Conservation (phyloP, 345 rosid genomes). For the Syzygium grande region DNA sequence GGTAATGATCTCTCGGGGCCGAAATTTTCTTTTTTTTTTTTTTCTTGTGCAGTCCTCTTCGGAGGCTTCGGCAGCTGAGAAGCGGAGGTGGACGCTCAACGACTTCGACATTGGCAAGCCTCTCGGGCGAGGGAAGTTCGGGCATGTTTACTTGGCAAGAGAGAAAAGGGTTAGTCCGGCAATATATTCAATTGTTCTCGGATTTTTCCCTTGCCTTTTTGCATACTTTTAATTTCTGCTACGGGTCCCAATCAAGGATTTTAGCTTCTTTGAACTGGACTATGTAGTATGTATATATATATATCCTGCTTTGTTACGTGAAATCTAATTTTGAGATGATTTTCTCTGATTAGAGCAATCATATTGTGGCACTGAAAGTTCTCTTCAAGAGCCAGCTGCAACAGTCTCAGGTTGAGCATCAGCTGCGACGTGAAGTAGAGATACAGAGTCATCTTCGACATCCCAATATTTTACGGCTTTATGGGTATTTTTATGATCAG, state of each 20-base stretch:
- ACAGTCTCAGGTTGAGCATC: conserved; percentile 96
- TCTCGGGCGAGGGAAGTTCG: conserved; percentile 92
- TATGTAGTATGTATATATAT: neutral
- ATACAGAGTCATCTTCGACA: conserved; percentile 94
- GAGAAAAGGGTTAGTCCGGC: conserved; percentile 60
- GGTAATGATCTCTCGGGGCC: rapidly evolving
- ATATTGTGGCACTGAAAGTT: conserved; percentile 88
- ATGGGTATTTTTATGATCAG: conserved; percentile 97
- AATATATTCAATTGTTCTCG: neutral
- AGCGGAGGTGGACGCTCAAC: conserved; percentile 67
- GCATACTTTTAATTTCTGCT: neutral
- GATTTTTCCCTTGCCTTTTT: neutral
- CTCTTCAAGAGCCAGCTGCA: conserved; percentile 92
- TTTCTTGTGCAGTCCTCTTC: conserved; percentile 36
- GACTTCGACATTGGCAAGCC: conserved; percentile 96
- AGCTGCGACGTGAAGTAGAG: conserved; percentile 92
- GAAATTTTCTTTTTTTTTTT: neutral
- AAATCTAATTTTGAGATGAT: neutral
- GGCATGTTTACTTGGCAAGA: conserved; percentile 90
- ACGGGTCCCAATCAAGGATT: neutral
- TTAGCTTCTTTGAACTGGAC: neutral
- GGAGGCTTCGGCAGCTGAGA: conserved; percentile 41
- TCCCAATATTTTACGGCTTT: conserved; percentile 81
- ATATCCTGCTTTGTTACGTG: neutral
- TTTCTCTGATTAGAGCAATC: conserved; percentile 63